Conservation (phyloP, 1,284 basidiomycete genomes). For the Pascua guehoae region DNA sequence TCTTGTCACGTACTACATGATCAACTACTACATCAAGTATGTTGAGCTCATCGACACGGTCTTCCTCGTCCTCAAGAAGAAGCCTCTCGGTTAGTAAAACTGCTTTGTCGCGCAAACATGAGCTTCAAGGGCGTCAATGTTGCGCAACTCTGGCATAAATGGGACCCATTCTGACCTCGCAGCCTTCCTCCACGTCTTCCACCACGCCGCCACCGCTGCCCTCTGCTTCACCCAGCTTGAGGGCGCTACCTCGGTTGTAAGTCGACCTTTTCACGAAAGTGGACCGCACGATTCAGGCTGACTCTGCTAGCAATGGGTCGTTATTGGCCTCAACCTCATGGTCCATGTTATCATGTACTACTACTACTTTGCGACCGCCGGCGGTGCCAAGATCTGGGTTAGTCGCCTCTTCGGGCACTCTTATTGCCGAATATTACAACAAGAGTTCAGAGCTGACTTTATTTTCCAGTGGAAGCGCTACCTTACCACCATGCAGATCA, state of each 20-base stretch:
- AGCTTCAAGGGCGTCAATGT: not conserved
- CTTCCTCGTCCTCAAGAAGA: conserved; percentile 98
- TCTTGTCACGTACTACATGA: conserved; percentile 90
- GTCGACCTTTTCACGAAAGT: conserved; percentile 8
- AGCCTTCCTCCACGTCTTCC: conserved; percentile 98
- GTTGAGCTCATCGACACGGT: conserved; percentile 91
- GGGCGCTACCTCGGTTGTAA: conserved; percentile 81
- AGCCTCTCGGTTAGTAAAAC: conserved; percentile 71
- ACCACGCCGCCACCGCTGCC: conserved; percentile 96
- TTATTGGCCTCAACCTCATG: conserved; percentile 84
- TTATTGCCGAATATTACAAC: not conserved
- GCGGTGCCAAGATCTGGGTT: conserved; percentile 93
- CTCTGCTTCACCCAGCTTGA: conserved; percentile 93
- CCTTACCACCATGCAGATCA: conserved; percentile 91
- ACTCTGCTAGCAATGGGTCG: conserved; percentile 74
- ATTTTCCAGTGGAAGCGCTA: conserved; percentile 85
- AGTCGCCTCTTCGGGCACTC: conserved; percentile 25
- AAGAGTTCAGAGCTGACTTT: not conserved
- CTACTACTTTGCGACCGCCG: conserved; percentile 95
- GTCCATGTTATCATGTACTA: conserved; percentile 99
- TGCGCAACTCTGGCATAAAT: too few relatives aligned
- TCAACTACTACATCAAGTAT: conserved; percentile 98
- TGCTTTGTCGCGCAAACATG: not conserved
- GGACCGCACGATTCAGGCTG: conserved; percentile 38
- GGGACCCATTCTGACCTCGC: conserved; percentile 4